Base-by-base conservation (phyloP, 2,329 filamentous ascomycete genomes). In the Exophiala viscosa region DNA sequence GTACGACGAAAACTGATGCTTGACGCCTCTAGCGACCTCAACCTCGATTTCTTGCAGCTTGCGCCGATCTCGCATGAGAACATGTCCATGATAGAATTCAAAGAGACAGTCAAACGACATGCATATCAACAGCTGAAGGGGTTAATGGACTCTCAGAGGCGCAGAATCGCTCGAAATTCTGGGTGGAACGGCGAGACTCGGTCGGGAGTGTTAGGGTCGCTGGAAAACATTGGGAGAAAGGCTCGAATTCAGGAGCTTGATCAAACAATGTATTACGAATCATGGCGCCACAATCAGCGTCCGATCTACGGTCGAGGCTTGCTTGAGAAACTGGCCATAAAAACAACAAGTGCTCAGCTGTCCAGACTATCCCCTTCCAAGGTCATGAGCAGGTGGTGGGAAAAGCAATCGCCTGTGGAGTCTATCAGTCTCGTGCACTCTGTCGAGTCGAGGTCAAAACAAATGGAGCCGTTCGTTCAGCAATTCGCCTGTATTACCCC, bases 401-500 rank as follows among this genome's bases (percentile, higher is more conserved):
- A 55, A 13, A 31, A 49, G n/a, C 45, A 48, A 17, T 32, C 45
- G 18, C 54, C 58, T 9, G 39, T 52, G 5, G 67, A 80, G 17
- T 73, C 91, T 44, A 76, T 76, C 34, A 76, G 80, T 3, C 82
- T 93, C 71, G 82, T 93, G n/a, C 82, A 85, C 14, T 90, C 85
- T 0, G 69, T 95, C 0, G 80, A 86, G 36, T 80, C 89, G 63
- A 85, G 90, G 18, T 85, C 90, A 1, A 79, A 83, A 46, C 76
- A 78, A 11, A 77, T 95, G 70, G 85, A 92, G 63, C 83, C 82
- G 0, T 84, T 81, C 2, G 85, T 99, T 48, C 84, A 87, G 58
- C 89, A 92, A 66, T 99, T 96, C 64, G 89, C 88, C 1, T 99
- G 92, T 63, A 84, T 96, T 32, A 97, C 93, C 0, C 93, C 93